Evolutionary conservation across 176 grass and related monocot species (phyloP), one percentile per base, ranked within the genome.

Genomic region (Musa schizocarpa): DNA sequence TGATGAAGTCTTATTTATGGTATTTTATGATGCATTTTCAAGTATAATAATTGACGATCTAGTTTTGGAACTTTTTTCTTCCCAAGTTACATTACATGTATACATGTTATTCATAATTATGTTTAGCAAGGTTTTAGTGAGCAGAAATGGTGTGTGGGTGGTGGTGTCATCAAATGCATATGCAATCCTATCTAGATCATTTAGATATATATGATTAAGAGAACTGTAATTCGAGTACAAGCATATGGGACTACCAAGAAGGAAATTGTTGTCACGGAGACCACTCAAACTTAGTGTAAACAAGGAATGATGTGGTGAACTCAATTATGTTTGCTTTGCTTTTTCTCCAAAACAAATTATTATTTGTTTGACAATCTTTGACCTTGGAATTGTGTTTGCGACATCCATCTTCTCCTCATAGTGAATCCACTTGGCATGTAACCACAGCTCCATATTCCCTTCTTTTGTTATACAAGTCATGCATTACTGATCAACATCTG

Each of bases 311-410:
- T 43, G 34, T 43, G 63, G 26, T 9, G 12, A 3, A 65, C 22
- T 0, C 23, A 13, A n/a, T 3, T 11, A 20, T 12, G 22, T 65
- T 27, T 65, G 13, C 9, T 9, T 63, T 11, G 20, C 26, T 2
- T 27, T 11, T 65, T 20, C 29, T 26, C 21, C 13, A 4, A 61
- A 61, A 61, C n/a, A 61, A 48, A 72, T 53, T 23, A 63, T 53
- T 69, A 67, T 76, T 73, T 67, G 13, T 80, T 8, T 16, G 70
- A 76, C 69, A 9, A 85, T 43, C 68, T 16, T 88, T 72, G 52
- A 34, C 65, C 17, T 49, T 9, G 62, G 54, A 77, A 83, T 9
- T 75, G 50, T 53, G 24, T 78, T 17, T 19, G 50, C 5, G 34
- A 43, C 65, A 16, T 3, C 67, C n/a, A 50, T 83, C 23, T 77